Evolutionary conservation across 2,329 filamentous ascomycete species (phyloP).

Genomic region (Nemania sp.): DNA sequence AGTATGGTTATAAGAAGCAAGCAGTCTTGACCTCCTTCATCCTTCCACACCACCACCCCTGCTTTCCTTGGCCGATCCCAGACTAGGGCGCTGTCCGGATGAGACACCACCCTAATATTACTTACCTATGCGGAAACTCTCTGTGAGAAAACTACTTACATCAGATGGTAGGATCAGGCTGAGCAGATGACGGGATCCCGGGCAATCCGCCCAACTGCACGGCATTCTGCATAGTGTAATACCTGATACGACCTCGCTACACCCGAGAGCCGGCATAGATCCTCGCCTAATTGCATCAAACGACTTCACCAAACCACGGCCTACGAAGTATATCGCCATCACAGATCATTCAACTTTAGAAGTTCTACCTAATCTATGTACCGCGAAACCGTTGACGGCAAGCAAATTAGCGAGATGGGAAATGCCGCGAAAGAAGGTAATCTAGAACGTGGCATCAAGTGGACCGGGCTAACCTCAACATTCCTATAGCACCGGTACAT

Average conservation of each 20-base stretch:
- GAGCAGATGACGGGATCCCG: background rate
- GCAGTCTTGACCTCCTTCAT: background rate
- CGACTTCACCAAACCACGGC: too few species aligned
- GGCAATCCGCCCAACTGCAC: too few species aligned
- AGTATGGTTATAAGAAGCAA: conserved; percentile 16
- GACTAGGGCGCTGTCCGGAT: conserved; percentile 8
- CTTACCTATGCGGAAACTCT: too few species aligned
- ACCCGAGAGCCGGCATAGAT: too few species aligned
- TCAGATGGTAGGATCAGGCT: background rate
- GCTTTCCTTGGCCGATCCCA: conserved; percentile 12
- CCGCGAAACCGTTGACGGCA: background rate
- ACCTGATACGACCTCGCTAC: too few species aligned
- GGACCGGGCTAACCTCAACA: background rate
- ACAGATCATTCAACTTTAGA: background rate
- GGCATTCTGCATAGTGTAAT: too few species aligned
- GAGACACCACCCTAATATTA: conserved; percentile 1
- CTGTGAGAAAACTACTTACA: background rate
- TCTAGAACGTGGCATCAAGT: conserved; percentile 7
- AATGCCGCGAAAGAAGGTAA: conserved; percentile 1
- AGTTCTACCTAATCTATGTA: background rate
- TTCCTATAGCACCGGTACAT: background rate
- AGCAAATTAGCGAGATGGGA: conserved; percentile 4
- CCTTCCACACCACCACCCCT: background rate
- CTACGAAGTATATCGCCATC: too few species aligned
- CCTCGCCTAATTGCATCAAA: too few species aligned